Evolutionary conservation across 345 rosid genomes (phyloP).

Genomic region (Euclidium syriacum): DNA sequence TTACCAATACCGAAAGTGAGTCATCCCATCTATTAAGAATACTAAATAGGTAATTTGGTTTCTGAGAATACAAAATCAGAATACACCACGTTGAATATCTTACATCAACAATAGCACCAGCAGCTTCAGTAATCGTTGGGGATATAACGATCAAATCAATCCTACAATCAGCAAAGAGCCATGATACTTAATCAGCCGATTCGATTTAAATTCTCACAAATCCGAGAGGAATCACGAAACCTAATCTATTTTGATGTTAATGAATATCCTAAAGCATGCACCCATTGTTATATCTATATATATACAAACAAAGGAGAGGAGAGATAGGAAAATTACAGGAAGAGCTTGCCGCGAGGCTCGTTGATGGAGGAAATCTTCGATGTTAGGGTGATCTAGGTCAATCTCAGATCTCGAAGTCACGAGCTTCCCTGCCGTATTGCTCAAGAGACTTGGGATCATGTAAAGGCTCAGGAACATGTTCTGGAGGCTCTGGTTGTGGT

Average conservation of each 20-base stretch:
- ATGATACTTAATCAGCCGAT: not conserved
- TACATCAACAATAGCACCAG: slow-evolving; percentile 97
- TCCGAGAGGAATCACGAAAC: no score
- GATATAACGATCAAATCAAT: slow-evolving; percentile 89
- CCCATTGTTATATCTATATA: not conserved
- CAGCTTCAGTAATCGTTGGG: slow-evolving; percentile 89
- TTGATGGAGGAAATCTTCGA: slow-evolving; percentile 87
- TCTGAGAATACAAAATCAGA: no score
- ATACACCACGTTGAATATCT: no score
- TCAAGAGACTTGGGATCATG: no score
- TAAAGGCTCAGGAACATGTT: no score
- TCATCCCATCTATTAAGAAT: no score
- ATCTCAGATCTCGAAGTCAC: slow-evolving; percentile 67
- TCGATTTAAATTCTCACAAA: not conserved
- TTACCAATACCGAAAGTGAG: no score
- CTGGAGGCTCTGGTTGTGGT: no score
- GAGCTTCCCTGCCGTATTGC: slow-evolving; percentile 36
- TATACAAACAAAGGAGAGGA: not conserved
- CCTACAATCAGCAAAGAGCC: slow-evolving; percentile 26
- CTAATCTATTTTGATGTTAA: no score
- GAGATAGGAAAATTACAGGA: slow-evolving; percentile 54
- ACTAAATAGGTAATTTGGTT: no score
- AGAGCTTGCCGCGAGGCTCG: slow-evolving; percentile 80
- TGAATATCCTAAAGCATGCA: no score
- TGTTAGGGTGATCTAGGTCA: slow-evolving; percentile 78